phyloP scores from a whole-genome alignment of 345 rosid genomes.

The Pelargonium nanum region DNA sequence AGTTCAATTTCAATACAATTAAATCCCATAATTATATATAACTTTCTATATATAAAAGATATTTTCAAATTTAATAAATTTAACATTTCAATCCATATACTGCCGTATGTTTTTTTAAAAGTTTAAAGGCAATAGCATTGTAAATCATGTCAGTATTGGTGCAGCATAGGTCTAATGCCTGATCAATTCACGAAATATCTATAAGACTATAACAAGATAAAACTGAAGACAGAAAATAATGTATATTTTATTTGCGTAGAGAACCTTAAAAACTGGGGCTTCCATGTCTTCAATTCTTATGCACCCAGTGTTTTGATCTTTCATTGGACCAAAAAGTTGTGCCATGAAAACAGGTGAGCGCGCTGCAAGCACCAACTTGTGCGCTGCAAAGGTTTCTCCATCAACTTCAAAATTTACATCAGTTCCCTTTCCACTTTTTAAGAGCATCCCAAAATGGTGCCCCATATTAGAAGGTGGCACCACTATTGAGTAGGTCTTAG shows the following conservation, averaged over 20 bases:
- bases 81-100: no score
- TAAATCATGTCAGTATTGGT: no score
- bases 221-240: neutral
- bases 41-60: no score
- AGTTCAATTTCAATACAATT: no score
- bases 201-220: neutral
- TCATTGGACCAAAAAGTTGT: slow-evolving; percentile 70
- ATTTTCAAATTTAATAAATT: no score
- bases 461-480: slow-evolving; percentile 55
- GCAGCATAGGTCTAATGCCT: no score
- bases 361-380: slow-evolving; percentile 60
- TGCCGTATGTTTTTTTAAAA: no score
- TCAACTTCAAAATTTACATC: slow-evolving; percentile 55
- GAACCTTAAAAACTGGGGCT: slow-evolving; percentile 62
- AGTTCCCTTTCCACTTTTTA: slow-evolving; percentile 44
- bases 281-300: slow-evolving; percentile 53
- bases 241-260: neutral
- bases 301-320: slow-evolving; percentile 33
- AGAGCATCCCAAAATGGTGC: slow-evolving; percentile 44
- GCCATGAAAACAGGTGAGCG: slow-evolving; percentile 80
- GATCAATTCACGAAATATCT: no score
- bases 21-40: no score
- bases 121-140: no score
- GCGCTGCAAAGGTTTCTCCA: slow-evolving; percentile 54
- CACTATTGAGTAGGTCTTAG: slow-evolving; percentile 43